Conservation (phyloP, 2,329 filamentous ascomycete genomes). For the Sporothrix curviconia region DNA sequence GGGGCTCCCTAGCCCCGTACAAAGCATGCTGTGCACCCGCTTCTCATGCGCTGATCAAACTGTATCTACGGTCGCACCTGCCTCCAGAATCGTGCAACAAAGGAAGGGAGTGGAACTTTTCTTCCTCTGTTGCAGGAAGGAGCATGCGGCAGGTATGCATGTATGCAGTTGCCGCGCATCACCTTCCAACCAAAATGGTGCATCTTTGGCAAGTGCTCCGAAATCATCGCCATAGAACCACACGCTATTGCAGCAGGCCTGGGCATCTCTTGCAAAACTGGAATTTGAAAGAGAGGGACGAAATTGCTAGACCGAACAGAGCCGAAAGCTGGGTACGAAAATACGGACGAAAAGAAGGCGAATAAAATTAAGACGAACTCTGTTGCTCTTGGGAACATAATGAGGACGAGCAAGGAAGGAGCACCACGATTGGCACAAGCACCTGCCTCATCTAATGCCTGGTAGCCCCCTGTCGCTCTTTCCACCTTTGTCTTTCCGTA, state of each 20-base stretch:
- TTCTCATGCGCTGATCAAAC: no score
- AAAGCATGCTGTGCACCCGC: no score
- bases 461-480: not conserved
- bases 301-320: not conserved
- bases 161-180: not conserved
- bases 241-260: slow-evolving; percentile 3
- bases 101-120: not conserved
- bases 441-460: not conserved
- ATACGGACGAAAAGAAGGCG: not conserved
- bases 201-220: not conserved
- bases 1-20: no score
- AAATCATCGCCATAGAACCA: slow-evolving; percentile 1
- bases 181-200: not conserved
- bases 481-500: not conserved
- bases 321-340: not conserved
- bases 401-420: not conserved
- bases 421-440: not conserved
- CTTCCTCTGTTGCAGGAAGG: no score
- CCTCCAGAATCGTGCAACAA: not conserved
- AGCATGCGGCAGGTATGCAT: not conserved
- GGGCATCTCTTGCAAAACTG: not conserved
- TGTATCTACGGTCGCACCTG: not conserved
- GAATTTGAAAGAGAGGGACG: not conserved
- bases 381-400: not conserved
- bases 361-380: slow-evolving; percentile 1